phyloP scores from a whole-genome alignment of 257 asterid species.

The Solanum microdontum region DNA sequence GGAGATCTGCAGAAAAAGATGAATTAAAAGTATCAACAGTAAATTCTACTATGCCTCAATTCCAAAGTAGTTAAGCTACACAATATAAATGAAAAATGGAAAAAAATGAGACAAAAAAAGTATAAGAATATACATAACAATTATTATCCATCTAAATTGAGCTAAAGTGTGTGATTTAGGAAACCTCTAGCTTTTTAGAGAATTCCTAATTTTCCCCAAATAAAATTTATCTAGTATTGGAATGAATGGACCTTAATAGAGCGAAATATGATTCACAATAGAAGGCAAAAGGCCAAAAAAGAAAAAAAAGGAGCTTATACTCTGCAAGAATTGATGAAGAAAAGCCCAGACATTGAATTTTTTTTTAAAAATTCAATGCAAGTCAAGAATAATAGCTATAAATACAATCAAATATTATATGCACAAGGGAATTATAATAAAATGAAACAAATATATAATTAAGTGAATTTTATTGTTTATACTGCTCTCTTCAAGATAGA shows the following conservation, averaged over 20 bases:
- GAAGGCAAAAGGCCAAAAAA: neutral
- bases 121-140: neutral
- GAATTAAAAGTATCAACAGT: neutral
- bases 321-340: neutral
- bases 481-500: neutral
- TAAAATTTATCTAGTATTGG: neutral
- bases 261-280: neutral
- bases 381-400: neutral
- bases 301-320: neutral
- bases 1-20: slow-evolving; percentile 41
- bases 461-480: neutral
- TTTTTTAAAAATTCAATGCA: too few relatives aligned
- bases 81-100: neutral
- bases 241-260: neutral
- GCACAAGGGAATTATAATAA: neutral
- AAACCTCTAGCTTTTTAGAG: neutral
- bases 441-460: neutral
- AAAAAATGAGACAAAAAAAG: neutral
- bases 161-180: neutral
- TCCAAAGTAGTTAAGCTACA: neutral
- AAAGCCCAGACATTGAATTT: neutral
- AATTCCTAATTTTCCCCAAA: neutral
- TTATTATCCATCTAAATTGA: neutral
- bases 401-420: neutral
- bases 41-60: neutral